These are phyloP conservation scores for Globisporangium viniferum DNA, from an alignment of 352 stramenopile genomes.

Conservation along the genomic window DNA sequence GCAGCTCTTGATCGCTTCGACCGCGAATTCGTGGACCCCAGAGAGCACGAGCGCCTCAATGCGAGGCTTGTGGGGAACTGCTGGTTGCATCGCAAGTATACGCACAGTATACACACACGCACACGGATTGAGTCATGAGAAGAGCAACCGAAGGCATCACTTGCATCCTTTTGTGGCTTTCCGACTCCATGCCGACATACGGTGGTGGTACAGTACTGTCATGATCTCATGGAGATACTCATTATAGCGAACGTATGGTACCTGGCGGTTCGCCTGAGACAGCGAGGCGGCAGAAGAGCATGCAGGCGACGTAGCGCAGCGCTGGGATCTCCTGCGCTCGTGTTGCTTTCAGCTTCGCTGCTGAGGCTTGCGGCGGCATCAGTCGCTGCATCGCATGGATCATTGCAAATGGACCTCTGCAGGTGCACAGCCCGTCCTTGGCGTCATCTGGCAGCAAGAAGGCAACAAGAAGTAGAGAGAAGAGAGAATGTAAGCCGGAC, in stretches of 20 bases:
- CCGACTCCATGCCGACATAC: neutral
- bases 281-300: constrained; percentile 48
- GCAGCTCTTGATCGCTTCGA: constrained; percentile 34
- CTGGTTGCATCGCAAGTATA: neutral
- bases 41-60: constrained; percentile 34
- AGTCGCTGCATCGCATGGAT: constrained; percentile 2
- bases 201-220: neutral
- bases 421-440: constrained; percentile 40
- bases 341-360: neutral
- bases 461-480: no score
- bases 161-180: neutral
- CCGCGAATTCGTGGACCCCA: constrained; percentile 44
- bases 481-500: neutral
- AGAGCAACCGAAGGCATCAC: neutral
- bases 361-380: neutral
- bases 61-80: constrained; percentile 26
- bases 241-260: neutral
- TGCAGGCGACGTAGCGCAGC: constrained; percentile 47
- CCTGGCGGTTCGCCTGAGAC: constrained; percentile 21
- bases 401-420: constrained; percentile 1
- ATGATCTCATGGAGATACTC: neutral
- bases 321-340: constrained; percentile 8
- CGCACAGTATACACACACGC: neutral
- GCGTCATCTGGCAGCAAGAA: constrained; percentile 25
- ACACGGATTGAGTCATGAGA: neutral